These are phyloP conservation scores for Gautieria morchelliformis DNA, from an alignment of 768 basidiomycete species.

Conservation along the genomic window DNA sequence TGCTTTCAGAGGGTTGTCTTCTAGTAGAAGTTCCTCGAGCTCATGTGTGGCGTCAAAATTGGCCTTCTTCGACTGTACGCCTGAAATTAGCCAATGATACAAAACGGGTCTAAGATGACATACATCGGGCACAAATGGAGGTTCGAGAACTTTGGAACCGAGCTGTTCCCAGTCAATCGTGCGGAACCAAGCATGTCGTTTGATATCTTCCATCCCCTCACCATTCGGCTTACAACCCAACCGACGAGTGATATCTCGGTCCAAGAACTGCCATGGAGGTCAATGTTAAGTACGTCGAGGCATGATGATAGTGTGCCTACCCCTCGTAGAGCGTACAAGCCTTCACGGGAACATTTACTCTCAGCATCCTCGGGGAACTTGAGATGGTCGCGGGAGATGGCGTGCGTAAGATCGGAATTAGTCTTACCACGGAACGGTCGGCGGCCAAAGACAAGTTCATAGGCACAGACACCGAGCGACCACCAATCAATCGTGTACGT, in stretches of 20 bases:
- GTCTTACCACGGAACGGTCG: slow-evolving; percentile 91
- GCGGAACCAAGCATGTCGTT: slow-evolving; percentile 37
- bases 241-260: slow-evolving; percentile 73
- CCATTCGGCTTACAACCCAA: slow-evolving; percentile 75
- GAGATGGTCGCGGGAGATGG: slow-evolving; percentile 80
- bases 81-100: neutral
- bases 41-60: slow-evolving; percentile 99
- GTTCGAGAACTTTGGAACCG: slow-evolving; percentile 30
- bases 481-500: slow-evolving; percentile 95
- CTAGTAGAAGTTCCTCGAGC: slow-evolving; percentile 87
- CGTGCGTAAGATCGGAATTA: slow-evolving; percentile 85
- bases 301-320: slow-evolving; percentile 37
- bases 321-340: slow-evolving; percentile 69
- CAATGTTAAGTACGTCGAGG: neutral
- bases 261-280: slow-evolving; percentile 53
- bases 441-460: slow-evolving; percentile 85
- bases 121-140: slow-evolving; percentile 41
- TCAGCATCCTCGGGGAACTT: slow-evolving; percentile 88
- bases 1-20: slow-evolving; percentile 96
- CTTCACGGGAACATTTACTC: slow-evolving; percentile 63
- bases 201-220: slow-evolving; percentile 73
- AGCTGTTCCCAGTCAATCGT: slow-evolving; percentile 35
- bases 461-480: slow-evolving; percentile 90
- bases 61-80: slow-evolving; percentile 86
- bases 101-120: neutral